Conservation (phyloP, 192 early-diverging fungal genomes). For the Linnemannia exigua region DNA sequence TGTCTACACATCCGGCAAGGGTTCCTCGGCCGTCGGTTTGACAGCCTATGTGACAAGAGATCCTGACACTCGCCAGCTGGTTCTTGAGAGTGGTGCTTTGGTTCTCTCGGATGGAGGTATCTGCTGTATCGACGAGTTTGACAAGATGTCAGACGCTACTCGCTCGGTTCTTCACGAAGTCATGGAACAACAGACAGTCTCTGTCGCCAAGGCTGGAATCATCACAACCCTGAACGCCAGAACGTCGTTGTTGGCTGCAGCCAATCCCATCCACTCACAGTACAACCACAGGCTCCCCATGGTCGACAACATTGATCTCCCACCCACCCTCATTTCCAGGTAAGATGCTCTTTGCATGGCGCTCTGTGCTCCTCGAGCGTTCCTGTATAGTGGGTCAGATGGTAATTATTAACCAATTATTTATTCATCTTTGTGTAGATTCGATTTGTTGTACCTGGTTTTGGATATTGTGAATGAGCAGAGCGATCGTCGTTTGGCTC, state of each 20-base stretch:
- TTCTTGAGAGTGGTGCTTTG: slow-evolving; percentile 96
- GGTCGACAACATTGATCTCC: slow-evolving; percentile 91
- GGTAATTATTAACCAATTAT: not conserved
- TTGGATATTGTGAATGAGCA: slow-evolving; percentile 91
- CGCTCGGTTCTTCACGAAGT: slow-evolving; percentile 97
- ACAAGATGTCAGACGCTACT: slow-evolving; percentile 97
- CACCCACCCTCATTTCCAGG: slow-evolving; percentile 94
- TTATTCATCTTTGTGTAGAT: slow-evolving; percentile 63
- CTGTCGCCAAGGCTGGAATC: slow-evolving; percentile 98
- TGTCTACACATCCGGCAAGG: slow-evolving; percentile 98
- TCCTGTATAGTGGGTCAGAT: not conserved
- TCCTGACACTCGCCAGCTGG: slow-evolving; percentile 95
- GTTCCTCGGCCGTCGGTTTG: slow-evolving; percentile 95
- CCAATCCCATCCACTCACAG: slow-evolving; percentile 95
- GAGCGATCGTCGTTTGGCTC: slow-evolving; percentile 88
- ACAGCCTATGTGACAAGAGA: slow-evolving; percentile 96
- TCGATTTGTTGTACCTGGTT: slow-evolving; percentile 94
- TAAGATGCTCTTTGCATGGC: slow-evolving; percentile 29
- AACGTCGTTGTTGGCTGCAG: slow-evolving; percentile 93
- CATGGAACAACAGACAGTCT: slow-evolving; percentile 99
- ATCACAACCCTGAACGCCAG: slow-evolving; percentile 98
- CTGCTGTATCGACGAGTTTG: slow-evolving; percentile 99
- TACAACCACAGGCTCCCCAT: slow-evolving; percentile 87
- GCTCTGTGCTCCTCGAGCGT: not conserved
- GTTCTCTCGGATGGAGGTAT: slow-evolving; percentile 96